These are phyloP conservation scores for Globisporangium barbulae DNA, from an alignment of 352 stramenopile genomes.

Conservation along the genomic window DNA sequence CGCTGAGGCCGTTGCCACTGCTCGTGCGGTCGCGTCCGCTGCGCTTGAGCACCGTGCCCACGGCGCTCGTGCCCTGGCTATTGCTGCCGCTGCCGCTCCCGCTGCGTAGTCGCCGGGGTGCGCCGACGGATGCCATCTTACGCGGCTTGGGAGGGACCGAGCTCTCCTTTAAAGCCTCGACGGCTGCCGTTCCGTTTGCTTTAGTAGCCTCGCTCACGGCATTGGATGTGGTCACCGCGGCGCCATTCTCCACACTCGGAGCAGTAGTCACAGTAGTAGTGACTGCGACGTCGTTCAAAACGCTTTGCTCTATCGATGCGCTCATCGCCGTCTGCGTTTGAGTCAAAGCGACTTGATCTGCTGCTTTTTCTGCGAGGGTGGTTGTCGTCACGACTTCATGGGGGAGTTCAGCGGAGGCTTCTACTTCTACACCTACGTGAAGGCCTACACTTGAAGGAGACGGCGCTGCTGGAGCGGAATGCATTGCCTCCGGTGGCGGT, in stretches of 20 bases:
- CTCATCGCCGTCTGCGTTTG: neutral
- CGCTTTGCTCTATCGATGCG: neutral
- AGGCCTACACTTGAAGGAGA: neutral
- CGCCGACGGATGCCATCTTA: slow-evolving; percentile 16
- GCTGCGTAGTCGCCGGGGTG: slow-evolving; percentile 46
- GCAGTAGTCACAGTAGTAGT: neutral
- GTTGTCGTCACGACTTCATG: neutral
- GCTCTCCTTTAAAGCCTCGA: neutral
- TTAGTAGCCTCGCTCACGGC: neutral
- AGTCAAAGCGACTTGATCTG: neutral
- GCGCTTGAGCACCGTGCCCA: slow-evolving; percentile 17
- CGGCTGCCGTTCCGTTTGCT: neutral
- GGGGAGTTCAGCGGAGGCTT: neutral
- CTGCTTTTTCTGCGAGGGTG: neutral
- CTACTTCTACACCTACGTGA: neutral
- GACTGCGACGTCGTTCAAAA: neutral
- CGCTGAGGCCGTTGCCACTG: slow-evolving; percentile 22
- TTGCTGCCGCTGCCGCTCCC: slow-evolving; percentile 51
- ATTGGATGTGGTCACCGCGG: neutral
- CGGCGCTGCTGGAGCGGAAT: neutral
- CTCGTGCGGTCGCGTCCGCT: slow-evolving; percentile 20
- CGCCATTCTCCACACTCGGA: neutral
- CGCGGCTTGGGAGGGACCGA: slow-evolving; percentile 36
- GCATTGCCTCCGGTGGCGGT: no score
- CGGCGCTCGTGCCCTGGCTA: slow-evolving; percentile 15